Percentiles rank a stretch among this genome's conserved stretches.
Evolutionary conservation across 2,329 filamentous ascomycete genomes (phyloP).

Genomic region (Leptosphaerulina australis): DNA sequence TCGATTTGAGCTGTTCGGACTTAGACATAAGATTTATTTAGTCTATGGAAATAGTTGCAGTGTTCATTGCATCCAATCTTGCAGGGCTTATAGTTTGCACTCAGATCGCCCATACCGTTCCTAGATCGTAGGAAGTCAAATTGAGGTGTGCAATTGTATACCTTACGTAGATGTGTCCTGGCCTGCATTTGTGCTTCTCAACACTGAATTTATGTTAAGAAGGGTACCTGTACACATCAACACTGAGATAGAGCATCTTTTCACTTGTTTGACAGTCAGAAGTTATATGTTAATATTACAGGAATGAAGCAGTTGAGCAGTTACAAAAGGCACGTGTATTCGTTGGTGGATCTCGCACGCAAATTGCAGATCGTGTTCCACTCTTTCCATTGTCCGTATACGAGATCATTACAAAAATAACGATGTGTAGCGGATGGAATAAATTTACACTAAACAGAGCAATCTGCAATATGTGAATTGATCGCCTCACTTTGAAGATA

Average conservation of each 20-base stretch:
- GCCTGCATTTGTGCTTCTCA: too few species aligned
- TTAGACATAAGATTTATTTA: too few species aligned
- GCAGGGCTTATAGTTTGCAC: too few species aligned
- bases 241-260: too few species aligned
- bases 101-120: too few species aligned
- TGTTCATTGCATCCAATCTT: too few species aligned
- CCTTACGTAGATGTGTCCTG: too few species aligned
- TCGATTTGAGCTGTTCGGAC: neutral
- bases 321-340: neutral
- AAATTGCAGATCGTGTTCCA: neutral
- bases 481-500: slow-evolving; percentile 5
- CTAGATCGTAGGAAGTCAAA: too few species aligned
- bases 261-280: too few species aligned
- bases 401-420: neutral
- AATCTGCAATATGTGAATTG: neutral
- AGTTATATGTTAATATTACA: neutral
- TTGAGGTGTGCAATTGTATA: too few species aligned
- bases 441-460: neutral
- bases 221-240: neutral
- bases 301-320: neutral
- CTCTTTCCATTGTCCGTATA: too few species aligned
- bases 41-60: neutral
- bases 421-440: neutral
- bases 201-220: too few species aligned
- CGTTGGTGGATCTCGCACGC: neutral